phyloP scores from a whole-genome alignment of 1,284 basidiomycete genomes.

The Ganoderma sp. region DNA sequence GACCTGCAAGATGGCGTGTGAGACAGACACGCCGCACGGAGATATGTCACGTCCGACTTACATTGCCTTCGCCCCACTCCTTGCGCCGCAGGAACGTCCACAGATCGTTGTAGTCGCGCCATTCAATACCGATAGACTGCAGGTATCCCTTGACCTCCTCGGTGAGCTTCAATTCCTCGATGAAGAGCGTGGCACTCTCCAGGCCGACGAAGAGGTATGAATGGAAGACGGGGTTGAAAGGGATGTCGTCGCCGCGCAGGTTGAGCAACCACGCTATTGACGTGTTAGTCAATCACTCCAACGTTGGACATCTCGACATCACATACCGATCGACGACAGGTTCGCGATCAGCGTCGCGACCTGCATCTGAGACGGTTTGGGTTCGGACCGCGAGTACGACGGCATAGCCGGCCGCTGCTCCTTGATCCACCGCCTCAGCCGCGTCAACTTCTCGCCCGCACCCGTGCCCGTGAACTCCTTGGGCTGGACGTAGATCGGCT shows the following conservation, averaged over 20 bases:
- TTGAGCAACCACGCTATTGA: constrained; percentile 80
- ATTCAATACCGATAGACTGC: constrained; percentile 59
- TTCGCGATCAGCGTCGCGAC: constrained; percentile 69
- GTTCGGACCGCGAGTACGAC: constrained; percentile 62
- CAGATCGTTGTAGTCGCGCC: constrained; percentile 78
- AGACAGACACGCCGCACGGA: not conserved
- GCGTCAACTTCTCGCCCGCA: constrained; percentile 60
- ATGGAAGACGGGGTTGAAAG: constrained; percentile 87
- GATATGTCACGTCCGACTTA: constrained; percentile 36
- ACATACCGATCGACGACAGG: constrained; percentile 66
- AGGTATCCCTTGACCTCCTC: constrained; percentile 64
- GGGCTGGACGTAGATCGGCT: constrained; percentile 77
- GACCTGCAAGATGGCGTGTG: constrained; percentile 46
- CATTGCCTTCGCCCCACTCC: constrained; percentile 80
- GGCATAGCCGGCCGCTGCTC: constrained; percentile 63
- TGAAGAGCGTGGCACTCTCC: constrained; percentile 67
- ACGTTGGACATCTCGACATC: not conserved
- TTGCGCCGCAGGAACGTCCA: constrained; percentile 78
- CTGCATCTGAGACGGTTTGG: constrained; percentile 67
- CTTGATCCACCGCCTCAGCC: constrained; percentile 67
- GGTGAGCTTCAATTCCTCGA: constrained; percentile 67
- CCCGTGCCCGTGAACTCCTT: constrained; percentile 74
- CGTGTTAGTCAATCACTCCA: not conserved
- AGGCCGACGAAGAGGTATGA: constrained; percentile 80
- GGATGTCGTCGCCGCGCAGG: constrained; percentile 85